A percentile compares a stretch with the other conserved stretches of the same genome.
Evolutionary conservation across 1,139 yeast species (phyloP).

Genomic region (Arxiozyma telluris): DNA sequence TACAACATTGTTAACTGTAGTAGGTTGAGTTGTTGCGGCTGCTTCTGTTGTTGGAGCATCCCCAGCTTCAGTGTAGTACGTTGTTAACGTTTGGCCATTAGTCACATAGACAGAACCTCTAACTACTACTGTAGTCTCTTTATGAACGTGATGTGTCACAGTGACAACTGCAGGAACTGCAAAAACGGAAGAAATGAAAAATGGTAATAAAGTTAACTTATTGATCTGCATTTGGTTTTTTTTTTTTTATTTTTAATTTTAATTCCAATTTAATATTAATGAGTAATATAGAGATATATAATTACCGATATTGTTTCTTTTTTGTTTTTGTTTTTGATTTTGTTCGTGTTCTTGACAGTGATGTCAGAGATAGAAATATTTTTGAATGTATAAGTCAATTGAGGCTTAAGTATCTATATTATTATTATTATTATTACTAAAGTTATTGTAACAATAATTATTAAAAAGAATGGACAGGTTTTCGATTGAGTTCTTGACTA

Average conservation of each 20-base stretch:
- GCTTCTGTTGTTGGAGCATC: background rate
- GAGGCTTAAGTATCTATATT: background rate
- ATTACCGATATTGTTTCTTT: no score
- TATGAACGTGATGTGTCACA: conserved; percentile 27
- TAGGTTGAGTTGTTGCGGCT: background rate
- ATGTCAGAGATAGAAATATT: background rate
- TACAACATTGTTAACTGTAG: background rate
- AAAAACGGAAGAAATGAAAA: conserved; percentile 23
- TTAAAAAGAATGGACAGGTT: background rate
- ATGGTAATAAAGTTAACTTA: conserved; percentile 26
- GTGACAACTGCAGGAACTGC: conserved; percentile 34
- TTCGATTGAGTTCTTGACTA: background rate
- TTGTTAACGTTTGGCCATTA: conserved; percentile 24
- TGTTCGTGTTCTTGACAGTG: background rate
- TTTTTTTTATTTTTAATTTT: no score
- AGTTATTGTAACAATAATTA: no score
- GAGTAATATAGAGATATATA: background rate
- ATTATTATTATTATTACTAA: no score
- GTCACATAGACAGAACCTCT: conserved; percentile 24
- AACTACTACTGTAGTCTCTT: conserved; percentile 21
- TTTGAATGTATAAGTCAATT: background rate
- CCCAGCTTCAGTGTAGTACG: conserved; percentile 15
- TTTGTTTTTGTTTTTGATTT: no score
- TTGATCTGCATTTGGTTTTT: conserved; percentile 27
- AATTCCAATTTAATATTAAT: background rate